Conservation (phyloP, 345 rosid genomes). For the Pelargonium nanum region DNA sequence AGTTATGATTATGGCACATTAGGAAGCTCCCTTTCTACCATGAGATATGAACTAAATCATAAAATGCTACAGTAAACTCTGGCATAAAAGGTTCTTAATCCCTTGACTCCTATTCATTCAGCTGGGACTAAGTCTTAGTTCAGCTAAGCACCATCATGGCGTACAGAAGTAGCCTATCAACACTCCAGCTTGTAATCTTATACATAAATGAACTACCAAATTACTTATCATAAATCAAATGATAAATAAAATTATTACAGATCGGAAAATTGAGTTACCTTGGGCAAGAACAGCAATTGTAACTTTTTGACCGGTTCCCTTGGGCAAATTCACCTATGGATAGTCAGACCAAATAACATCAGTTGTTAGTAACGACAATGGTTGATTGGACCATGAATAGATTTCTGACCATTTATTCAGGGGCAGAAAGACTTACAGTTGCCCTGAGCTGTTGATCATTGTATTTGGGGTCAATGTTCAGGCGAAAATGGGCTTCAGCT, state of each 20-base stretch:
- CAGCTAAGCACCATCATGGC: not conserved
- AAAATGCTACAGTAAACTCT: not conserved
- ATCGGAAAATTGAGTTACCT: conserved; percentile 33
- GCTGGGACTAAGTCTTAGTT: not conserved
- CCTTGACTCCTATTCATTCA: not conserved
- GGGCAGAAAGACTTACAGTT: conserved; percentile 45
- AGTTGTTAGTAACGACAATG: not conserved
- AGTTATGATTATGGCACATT: not conserved
- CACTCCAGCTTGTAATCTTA: no score
- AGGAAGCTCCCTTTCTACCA: not conserved
- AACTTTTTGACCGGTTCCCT: conserved; percentile 94
- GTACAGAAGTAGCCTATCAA: not conserved
- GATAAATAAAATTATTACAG: not conserved
- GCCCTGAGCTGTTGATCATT: conserved; percentile 97
- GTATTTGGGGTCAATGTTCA: conserved; percentile 90
- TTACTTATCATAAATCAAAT: no score
- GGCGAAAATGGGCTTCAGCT: conserved; percentile 92
- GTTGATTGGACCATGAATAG: not conserved
- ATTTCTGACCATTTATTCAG: no score
- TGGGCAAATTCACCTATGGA: conserved; percentile 80
- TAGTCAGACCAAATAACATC: not conserved
- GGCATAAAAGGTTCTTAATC: not conserved
- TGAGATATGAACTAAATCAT: not conserved
- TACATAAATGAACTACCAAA: not conserved
- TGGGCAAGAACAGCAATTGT: conserved; percentile 95